Conservation (phyloP, 805 yeast genomes). For the Zygoascus flipseniorum region DNA sequence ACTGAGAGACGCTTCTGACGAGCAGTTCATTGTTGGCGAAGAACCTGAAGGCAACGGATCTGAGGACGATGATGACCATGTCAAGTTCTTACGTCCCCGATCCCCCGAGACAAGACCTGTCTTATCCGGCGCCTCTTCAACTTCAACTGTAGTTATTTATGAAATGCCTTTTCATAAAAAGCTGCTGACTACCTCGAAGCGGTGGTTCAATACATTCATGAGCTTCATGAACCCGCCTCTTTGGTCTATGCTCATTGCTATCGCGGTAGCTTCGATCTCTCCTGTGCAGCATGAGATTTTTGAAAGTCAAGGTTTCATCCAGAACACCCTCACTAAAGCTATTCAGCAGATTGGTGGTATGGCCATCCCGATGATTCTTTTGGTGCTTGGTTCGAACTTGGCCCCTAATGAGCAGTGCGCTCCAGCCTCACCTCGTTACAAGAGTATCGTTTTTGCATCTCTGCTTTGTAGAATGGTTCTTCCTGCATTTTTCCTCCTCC, state of each 20-base stretch:
- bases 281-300: constrained; percentile 39
- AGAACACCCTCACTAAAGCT: constrained; percentile 45
- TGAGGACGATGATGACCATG: not conserved
- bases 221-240: constrained; percentile 55
- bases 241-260: constrained; percentile 53
- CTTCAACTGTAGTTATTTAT: not conserved
- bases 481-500: constrained; percentile 48
- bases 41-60: not conserved
- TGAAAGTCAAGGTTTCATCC: constrained; percentile 37
- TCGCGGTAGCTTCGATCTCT: constrained; percentile 51
- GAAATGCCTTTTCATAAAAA: not conserved
- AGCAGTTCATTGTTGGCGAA: not conserved
- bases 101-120: not conserved
- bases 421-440: constrained; percentile 31
- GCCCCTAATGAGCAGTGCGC: constrained; percentile 45
- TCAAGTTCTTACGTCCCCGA: not conserved
- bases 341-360: constrained; percentile 47
- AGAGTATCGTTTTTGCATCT: constrained; percentile 42
- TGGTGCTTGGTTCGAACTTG: constrained; percentile 53
- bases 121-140: not conserved
- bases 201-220: constrained; percentile 4
- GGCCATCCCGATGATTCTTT: constrained; percentile 52
- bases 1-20: not conserved
- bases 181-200: not conserved
- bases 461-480: constrained; percentile 51